These are phyloP conservation scores for Beauveria scarabaeidicola DNA, from an alignment of 2,329 filamentous ascomycete genomes.

Conservation along the genomic window DNA sequence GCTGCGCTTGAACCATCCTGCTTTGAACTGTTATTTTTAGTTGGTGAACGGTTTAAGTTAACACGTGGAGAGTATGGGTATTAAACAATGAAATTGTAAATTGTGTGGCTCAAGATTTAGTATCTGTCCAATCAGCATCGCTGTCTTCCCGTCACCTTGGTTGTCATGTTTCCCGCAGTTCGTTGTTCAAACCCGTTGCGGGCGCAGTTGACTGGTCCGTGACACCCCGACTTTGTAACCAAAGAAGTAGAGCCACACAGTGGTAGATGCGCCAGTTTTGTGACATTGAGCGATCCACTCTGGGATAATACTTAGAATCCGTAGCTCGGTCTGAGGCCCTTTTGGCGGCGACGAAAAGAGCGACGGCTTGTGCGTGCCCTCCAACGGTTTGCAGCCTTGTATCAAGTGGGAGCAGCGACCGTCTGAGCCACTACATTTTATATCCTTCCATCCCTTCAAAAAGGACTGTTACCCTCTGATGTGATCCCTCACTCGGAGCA, in stretches of 20 bases:
- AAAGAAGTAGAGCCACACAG: slow-evolving; percentile 1
- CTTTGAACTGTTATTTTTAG: slow-evolving; percentile 10
- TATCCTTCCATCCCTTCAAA: background rate
- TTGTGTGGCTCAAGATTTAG: background rate
- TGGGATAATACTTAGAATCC: background rate
- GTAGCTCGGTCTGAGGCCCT: background rate
- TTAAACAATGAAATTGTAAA: slow-evolving; percentile 5
- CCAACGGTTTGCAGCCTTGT: slow-evolving; percentile 2
- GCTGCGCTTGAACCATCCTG: background rate
- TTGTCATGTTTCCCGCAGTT: slow-evolving; percentile 1
- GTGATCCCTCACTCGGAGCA: background rate
- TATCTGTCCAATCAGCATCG: background rate
- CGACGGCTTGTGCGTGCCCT: slow-evolving; percentile 5
- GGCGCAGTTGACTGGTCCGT: slow-evolving; percentile 11
- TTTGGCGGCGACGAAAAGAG: background rate
- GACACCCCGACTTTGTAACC: slow-evolving; percentile 5
- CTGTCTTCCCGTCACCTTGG: background rate
- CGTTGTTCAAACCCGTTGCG: slow-evolving; percentile 8
- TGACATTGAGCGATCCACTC: slow-evolving; percentile 1
- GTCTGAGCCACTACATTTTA: background rate
- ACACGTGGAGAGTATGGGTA: slow-evolving; percentile 7
- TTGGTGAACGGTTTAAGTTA: background rate
- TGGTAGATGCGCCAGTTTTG: slow-evolving; percentile 6
- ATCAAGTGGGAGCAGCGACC: background rate
- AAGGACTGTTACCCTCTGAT: background rate